Evolutionary conservation across 768 basidiomycete genomes (phyloP).

Genomic region (Rhodosporidiobolus sp.): DNA sequence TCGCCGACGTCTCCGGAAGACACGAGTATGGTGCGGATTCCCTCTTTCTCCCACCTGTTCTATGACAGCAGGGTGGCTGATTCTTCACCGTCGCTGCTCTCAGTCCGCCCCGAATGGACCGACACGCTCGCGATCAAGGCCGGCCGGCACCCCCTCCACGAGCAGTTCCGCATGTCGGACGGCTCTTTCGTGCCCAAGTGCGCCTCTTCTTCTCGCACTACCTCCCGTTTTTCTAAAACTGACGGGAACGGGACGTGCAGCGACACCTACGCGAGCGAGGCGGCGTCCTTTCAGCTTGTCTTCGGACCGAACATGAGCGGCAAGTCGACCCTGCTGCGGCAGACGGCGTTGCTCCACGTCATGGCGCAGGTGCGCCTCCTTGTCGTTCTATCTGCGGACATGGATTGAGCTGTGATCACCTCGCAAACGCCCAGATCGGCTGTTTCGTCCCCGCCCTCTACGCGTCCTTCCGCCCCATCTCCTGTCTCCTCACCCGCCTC

Average conservation of each 20-base stretch:
- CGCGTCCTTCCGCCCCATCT: conserved; percentile 81
- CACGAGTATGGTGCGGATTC: conserved; percentile 33
- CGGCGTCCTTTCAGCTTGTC: conserved; percentile 83
- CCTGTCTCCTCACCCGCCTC: conserved; percentile 75
- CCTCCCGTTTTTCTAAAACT: conserved; percentile 43
- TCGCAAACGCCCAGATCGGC: conserved; percentile 28
- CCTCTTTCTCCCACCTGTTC: conserved; percentile 39
- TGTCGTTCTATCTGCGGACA: neutral
- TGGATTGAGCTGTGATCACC: neutral
- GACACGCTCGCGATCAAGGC: conserved; percentile 83
- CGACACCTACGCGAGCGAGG: conserved; percentile 81
- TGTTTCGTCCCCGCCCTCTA: conserved; percentile 78
- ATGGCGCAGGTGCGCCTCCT: conserved; percentile 76
- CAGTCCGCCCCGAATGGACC: conserved; percentile 88
- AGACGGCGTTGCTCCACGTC: conserved; percentile 74
- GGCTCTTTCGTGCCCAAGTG: conserved; percentile 41
- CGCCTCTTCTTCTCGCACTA: neutral
- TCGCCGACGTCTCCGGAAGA: conserved; percentile 29
- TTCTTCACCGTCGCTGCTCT: conserved; percentile 44
- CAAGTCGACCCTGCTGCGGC: conserved; percentile 91
- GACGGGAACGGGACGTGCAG: too few relatives aligned
- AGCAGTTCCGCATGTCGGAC: conserved; percentile 58
- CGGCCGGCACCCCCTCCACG: conserved; percentile 83
- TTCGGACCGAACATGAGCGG: conserved; percentile 37
- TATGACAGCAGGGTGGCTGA: too few relatives aligned